Percentiles rank a stretch among this genome's conserved stretches.
phyloP scores from a whole-genome alignment of 495 filamentous ascomycete genomes.

The Penicillium antarcticum region DNA sequence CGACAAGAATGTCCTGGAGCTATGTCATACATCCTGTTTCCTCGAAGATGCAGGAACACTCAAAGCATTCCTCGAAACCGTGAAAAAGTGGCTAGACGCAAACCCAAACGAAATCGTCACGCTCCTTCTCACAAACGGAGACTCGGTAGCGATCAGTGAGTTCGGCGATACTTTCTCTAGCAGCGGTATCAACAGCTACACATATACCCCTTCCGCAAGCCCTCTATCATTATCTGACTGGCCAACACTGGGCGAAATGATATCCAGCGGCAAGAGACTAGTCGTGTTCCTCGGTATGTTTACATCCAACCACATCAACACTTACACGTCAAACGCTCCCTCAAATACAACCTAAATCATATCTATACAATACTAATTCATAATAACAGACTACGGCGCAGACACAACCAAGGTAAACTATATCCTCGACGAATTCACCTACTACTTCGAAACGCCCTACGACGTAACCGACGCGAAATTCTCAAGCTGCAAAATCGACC shows the following conservation, averaged over 20 bases:
- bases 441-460: slow-evolving; percentile 71
- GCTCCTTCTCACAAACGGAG: slow-evolving; percentile 65
- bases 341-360: not conserved
- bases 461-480: slow-evolving; percentile 51
- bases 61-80: slow-evolving; percentile 49
- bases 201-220: slow-evolving; percentile 46
- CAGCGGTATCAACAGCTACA: slow-evolving; percentile 56
- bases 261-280: slow-evolving; percentile 55
- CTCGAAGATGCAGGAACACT: slow-evolving; percentile 65
- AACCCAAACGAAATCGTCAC: slow-evolving; percentile 69
- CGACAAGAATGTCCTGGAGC: slow-evolving; percentile 43
- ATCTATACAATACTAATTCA: not conserved
- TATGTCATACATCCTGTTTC: slow-evolving; percentile 65
- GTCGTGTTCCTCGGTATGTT: slow-evolving; percentile 57
- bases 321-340: not conserved
- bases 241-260: slow-evolving; percentile 64
- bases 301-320: no score
- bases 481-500: slow-evolving; percentile 58
- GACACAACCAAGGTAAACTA: slow-evolving; percentile 49
- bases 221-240: slow-evolving; percentile 41
- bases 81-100: slow-evolving; percentile 62
- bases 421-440: slow-evolving; percentile 65
- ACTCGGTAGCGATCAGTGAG: slow-evolving; percentile 42
- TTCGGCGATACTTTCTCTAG: slow-evolving; percentile 53
- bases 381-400: slow-evolving; percentile 44